Base-by-base conservation (phyloP, 148 eudicot genomes). In the Chenopodium berlandieri region DNA sequence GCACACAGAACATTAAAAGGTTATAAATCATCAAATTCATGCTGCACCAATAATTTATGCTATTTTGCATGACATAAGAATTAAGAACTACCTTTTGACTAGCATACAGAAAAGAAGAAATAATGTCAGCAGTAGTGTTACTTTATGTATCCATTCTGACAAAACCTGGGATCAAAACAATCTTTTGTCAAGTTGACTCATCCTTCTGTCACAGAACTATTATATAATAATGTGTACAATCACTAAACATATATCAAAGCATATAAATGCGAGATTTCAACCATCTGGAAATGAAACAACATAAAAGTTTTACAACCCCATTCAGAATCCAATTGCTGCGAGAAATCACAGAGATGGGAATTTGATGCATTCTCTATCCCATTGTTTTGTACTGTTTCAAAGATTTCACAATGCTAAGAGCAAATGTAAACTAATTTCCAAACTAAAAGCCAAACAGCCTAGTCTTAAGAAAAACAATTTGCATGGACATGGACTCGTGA, bases 81-180 rank as follows among this genome's bases (percentile, higher is more conserved):
- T 79, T 46, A 54, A 17, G 52, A 22, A 70, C 79, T 90, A 92
- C 98, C 94, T 88, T 82, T 60, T 86, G 76, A 81, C 70, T 52
- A 85, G 65, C 68, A 86, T 80, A 79, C 77, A 65, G 46, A 91
- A 73, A 83, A 91, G 79, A 80, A 92, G 89, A 77, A 88, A 32
- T 78, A 86, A 73, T 10, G 86, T 40, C 85, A 89, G 81, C 72
- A 84, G 31, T 12, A 87, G 77, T 79, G 90, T 88, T 71, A 71
- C 71, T 34, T 78, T 48, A 79, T 86, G 82, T 64, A 86, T 87
- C 92, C 92, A 90, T 73, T 89, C 94, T 54, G 99, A 89, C 80
- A 93, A 84, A 84, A 92, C 89, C 99, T 95, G 94, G 62, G 73
- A 86, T 75, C 22, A 76, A 77, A 63, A 72, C 31, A 47, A 48